Percentiles rank a stretch among this genome's conserved stretches.
phyloP scores from a whole-genome alignment of 495 filamentous ascomycete species.

The Talaromyces ruber region DNA sequence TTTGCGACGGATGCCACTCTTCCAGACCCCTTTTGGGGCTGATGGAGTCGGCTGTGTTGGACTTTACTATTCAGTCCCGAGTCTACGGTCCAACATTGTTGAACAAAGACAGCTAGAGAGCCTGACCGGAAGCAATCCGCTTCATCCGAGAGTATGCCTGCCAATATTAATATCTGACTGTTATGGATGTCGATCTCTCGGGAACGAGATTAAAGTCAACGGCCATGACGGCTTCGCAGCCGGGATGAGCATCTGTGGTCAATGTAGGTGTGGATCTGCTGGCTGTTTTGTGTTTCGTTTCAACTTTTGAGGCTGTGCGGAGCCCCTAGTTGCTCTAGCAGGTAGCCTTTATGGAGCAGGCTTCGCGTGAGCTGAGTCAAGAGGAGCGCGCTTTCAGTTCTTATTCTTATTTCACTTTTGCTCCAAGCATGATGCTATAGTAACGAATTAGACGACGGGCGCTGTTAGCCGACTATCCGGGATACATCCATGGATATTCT shows the following conservation, averaged over 20 bases:
- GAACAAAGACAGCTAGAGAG: background rate
- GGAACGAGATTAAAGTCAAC: background rate
- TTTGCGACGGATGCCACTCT: no score
- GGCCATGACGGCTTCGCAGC: background rate
- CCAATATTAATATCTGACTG: background rate
- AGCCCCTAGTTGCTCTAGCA: background rate
- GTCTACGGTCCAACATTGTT: background rate
- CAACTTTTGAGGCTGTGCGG: background rate
- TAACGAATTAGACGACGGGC: background rate
- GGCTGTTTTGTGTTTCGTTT: slow-evolving; percentile 1
- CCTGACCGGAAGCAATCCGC: background rate
- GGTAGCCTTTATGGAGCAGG: background rate
- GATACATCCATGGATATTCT: no score
- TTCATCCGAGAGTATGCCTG: background rate
- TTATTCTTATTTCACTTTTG: background rate
- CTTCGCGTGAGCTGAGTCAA: background rate
- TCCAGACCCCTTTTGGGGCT: background rate
- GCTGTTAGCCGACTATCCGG: no score
- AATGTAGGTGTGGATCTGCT: background rate
- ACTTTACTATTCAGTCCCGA: background rate
- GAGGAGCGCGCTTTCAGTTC: background rate
- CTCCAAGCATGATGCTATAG: background rate
- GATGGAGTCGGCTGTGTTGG: background rate
- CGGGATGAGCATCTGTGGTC: background rate
- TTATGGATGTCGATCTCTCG: background rate